Evolutionary conservation across 1,139 yeast species (phyloP), one percentile per base, ranked within the genome.

Genomic region (Protomyces lactucae-debilis): DNA sequence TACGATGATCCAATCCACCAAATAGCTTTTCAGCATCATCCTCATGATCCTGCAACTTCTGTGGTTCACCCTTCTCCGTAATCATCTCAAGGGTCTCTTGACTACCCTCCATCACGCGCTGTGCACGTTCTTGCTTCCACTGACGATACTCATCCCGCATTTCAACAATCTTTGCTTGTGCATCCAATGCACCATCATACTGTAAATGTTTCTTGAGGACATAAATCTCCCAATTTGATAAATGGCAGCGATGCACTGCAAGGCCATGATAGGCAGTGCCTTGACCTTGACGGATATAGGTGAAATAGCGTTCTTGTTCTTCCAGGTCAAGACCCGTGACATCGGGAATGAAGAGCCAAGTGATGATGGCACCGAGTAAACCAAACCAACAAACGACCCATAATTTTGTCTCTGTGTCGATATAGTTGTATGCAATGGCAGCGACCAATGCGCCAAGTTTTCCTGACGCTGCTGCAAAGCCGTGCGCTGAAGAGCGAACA

Each of bases 361-460:
- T 75, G 48, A 74, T 55, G 6, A 74, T 57, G 76, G 75, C 74
- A 63, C 78, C 78, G 9, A 71, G 72, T 8, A 76, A 70, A 59
- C 78, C 78, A 67, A 75, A 76, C 78, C 78, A 76, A 32, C 77
- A 77, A 10, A 75, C 78, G 67, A 76, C 68, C 71, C 73, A 71
- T 72, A 75, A 75, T 70, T 72, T 73, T 64, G 74, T 72, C 69
- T 73, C 74, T 45, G 67, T 69, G 56, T 64, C 70, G 64, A 75
- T 73, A 71, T 76, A 76, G 71, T 75, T 75, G 72, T 74, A 76
- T 46, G 76, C 71, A 46, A 65, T 64, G n/a, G 67, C 80, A 82
- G 84, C 84, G 74, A 81, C 77, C 67, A 81, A 80, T 60, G 84
- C 83, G 74, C 84, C 84, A 69, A 81, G 78, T 75, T 81, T 81